Base-by-base conservation (phyloP, 2,329 filamentous ascomycete species). In the Plectosphaerella sp. region DNA sequence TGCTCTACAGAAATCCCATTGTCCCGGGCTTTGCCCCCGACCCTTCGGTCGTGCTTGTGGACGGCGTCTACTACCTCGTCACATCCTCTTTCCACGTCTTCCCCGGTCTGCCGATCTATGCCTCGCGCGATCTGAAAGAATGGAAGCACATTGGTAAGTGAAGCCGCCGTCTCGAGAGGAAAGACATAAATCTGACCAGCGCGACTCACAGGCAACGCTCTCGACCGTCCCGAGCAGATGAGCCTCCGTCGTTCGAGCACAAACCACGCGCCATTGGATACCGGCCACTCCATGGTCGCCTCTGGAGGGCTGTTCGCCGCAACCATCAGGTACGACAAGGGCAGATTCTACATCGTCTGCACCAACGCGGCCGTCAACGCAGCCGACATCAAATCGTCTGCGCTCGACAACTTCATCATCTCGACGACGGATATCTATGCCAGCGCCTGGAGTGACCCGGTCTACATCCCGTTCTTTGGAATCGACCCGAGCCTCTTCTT, bases 1-100 rank as follows among this genome's bases (percentile, higher is more conserved):
- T 43, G 18, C 41, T 43, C 4, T 43, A 43, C 41, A 16, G 18
- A 12, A 65, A 67, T 43, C 65, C 65, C 4, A 62, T 67, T 25
- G 54, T 67, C 9, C 60, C 65, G 4, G 65, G 65, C 3, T 67
- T 64, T 48, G 52, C 59, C 8, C 62, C 65, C 10, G 65, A 68
- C 48, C 63, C 65, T 1, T 66, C 64, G 8, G 49, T 62, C 12
- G 54, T 63, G 7, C 53, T 56, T 9, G 60, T 66, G 12, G 57
- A 63, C 18, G 61, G 57, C 10, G 60, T 54, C 3, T 67, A 60
- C 58, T 66, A 61, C 53, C 58, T 64, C 41, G 75, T 83, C 57
- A 80, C 79, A 60, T 79, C 82, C 3, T 77, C 78, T 15, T 82
- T 83, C 58, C 83, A 83, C 60, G 73, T 82, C 5, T 84, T 84